A percentile compares a stretch with the other conserved stretches of the same genome.
Evolutionary conservation across 495 filamentous ascomycete species (phyloP).

Genomic region (Penicillium canariense): DNA sequence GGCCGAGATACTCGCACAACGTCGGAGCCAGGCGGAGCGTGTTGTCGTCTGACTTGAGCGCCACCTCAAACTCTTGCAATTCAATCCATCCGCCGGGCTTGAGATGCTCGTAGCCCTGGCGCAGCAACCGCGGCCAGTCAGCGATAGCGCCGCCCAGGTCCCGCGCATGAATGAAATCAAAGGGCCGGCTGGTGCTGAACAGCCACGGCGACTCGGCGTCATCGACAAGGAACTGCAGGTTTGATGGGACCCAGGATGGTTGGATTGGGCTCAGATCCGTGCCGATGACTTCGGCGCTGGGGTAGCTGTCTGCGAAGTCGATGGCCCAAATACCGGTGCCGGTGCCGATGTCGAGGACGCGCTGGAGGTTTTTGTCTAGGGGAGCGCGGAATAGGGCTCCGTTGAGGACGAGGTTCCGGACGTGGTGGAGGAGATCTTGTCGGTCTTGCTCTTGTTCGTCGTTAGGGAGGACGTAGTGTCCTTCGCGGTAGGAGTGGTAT

Average conservation of each 20-base stretch:
- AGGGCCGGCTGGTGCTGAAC: conserved; percentile 38
- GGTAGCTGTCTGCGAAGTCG: conserved; percentile 56
- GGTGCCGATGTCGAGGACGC: conserved; percentile 67
- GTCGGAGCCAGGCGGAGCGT: conserved; percentile 31
- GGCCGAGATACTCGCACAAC: conserved; percentile 31
- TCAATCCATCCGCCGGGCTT: conserved; percentile 55
- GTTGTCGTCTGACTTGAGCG: conserved; percentile 41
- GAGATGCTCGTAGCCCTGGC: conserved; percentile 39
- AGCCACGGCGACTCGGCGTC: conserved; percentile 52
- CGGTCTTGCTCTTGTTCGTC: conserved; percentile 41
- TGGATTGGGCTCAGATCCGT: conserved; percentile 36
- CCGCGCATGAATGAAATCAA: conserved; percentile 51
- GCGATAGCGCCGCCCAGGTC: conserved; percentile 45
- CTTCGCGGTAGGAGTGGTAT: conserved; percentile 66
- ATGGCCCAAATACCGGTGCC: conserved; percentile 66
- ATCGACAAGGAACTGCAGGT: conserved; percentile 48
- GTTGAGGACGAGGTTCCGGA: conserved; percentile 49
- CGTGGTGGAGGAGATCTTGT: conserved; percentile 49
- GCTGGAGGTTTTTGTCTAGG: conserved; percentile 51
- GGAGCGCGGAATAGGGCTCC: conserved; percentile 62
- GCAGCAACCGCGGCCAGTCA: conserved; percentile 43
- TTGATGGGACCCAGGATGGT: conserved; percentile 43
- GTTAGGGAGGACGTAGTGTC: conserved; percentile 57
- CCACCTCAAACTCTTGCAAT: conserved; percentile 51
- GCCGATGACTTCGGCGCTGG: conserved; percentile 46